Base-by-base conservation (phyloP, 345 rosid species). In the Hevea brasiliensis region DNA sequence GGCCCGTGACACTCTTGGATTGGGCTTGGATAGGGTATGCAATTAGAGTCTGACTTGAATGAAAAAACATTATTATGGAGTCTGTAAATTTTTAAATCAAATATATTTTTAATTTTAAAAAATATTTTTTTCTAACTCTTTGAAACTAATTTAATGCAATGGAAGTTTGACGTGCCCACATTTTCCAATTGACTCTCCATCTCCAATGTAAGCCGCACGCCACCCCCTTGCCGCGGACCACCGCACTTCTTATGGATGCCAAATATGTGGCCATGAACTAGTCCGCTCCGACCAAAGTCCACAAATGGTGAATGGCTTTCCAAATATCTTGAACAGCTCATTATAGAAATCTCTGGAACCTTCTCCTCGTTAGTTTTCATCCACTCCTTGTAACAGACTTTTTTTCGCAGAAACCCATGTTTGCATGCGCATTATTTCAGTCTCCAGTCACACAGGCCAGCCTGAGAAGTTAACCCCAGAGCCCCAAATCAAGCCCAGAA, bases 291-390 rank as follows among this genome's bases (percentile, higher is more conserved):
- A 47, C 15, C 53, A 32, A 64, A 45, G 26, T 23, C 35, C 35
- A 54, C 51, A 2, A 37, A 13, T 21, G 21, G 71, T 37, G 71
- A 65, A 56, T 41, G 12, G 7, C 50, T n/a, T 59, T 7, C 55
- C 26, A 51, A 54, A 54, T 21, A n/a, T 54, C 23, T 58, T 13
- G 1, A 59, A 47, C 51, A 13, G 0, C 1, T 27, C 7, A 13
- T 1, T 18, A 50, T 13, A 61, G 67, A 61, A 72, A 7, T 47
- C 50, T 72, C 75, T 60, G 44, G 26, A 58, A 72, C 37, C 55
- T 72, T 53, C 68, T 55, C 3, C 40, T 20, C 27, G 1, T 6
- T 72, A 15, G 41, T 41, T 32, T 48, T 47, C 47, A 65, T 10
- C 53, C 17, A 5, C 44, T 35, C 68, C 35, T n/a, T 23, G 14